Base-by-base conservation (phyloP, 2,329 filamentous ascomycete genomes). In the Stemphylium lycopersici region DNA sequence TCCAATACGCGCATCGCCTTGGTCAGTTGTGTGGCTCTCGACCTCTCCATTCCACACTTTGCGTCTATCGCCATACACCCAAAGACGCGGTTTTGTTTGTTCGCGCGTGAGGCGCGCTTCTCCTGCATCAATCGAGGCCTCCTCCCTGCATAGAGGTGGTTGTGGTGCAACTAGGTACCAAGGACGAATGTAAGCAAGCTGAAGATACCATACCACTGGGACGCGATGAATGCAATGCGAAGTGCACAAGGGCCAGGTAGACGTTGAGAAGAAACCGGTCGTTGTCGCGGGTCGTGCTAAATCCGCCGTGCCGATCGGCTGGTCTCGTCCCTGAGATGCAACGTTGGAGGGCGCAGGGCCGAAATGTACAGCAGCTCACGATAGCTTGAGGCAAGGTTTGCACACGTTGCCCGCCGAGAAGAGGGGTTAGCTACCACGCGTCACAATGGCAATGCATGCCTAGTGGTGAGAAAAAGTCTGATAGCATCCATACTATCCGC, bases 71-170 rank as follows among this genome's bases (percentile, higher is more conserved):
- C 11, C 16, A 20, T 18, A 12, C 32, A 36, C 8, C 16, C 29
- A 6, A 34, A 18, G 12, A 31, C 32, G 38, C 39, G 37, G 50
- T 48, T 39, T 44, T 46, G 45, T 36, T 37, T 24, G 43, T 37
- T 26, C 37, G 42, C 20, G 38, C 18, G 41, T 32, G 15, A 34
- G 6, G 6, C 11, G 29, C 13, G 7, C 29, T 32, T 26, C 18
- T 36, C 8, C 15, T 24, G 22, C 11, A 24, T 24, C n/a, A 12
- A 3, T 22, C 24, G 8, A 20, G 24, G 26, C 32, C 24, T 15
- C 22, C 33, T 22, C 44, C 44, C 44, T 47, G 42, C 32, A 36
- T 45, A 3, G 32, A 22, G 12, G 31, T 36, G 15, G 31, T n/a
- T 15, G 31, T 36, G 26, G 40, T 20, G 3, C 15, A 13, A 13